Base-by-base conservation (phyloP, 129 eudicot genomes). In the Flaveria robusta region DNA sequence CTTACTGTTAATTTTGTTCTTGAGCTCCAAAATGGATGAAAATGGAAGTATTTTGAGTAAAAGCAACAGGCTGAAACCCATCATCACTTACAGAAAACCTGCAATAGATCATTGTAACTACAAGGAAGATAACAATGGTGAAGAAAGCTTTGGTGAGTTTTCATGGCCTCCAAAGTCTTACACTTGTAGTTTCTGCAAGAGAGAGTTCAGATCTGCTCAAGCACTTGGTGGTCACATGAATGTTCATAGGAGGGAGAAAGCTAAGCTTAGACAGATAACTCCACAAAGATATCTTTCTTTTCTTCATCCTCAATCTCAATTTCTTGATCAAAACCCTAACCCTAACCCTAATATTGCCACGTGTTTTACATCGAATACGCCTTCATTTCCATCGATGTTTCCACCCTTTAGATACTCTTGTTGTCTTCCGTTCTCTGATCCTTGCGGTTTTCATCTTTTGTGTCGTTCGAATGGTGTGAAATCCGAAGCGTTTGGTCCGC, bases 221-320 rank as follows among this genome's bases (percentile, higher is more conserved):
- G 86, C 86, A 16, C 82, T 82, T 54, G 86, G 86, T 41, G 85
- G 85, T 20, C 85, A 81, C 78, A 81, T 81, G 85, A 81, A 81
- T 77, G 78, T 81, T 24, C 85, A 82, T 29, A 72, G 86, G 63
- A 82, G 79, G 20, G 86, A 82, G 34, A 82, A 79, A 46, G 86
- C 86, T 0, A 77, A 42, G 63, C 78, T 82, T 45, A 82, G 68
- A 76, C 82, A 76, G 71, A 39, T 67, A 34, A 67, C 72, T 16
- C 72, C 77, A 1, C 82, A 68, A 68, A 41, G 18, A 66, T 58
- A 55, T 67, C 74, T 54, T 41, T 49, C 77, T 76, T 62, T 60
- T 74, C 75, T 74, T 68, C 75, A 68, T 63, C 43, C 82, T 1
- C 71, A 60, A 67, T 23, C 64, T 70, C 64, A 50, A 4, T 9